Base-by-base conservation (phyloP, 2,329 filamentous ascomycete genomes). In the Incumbomyces delicatus region DNA sequence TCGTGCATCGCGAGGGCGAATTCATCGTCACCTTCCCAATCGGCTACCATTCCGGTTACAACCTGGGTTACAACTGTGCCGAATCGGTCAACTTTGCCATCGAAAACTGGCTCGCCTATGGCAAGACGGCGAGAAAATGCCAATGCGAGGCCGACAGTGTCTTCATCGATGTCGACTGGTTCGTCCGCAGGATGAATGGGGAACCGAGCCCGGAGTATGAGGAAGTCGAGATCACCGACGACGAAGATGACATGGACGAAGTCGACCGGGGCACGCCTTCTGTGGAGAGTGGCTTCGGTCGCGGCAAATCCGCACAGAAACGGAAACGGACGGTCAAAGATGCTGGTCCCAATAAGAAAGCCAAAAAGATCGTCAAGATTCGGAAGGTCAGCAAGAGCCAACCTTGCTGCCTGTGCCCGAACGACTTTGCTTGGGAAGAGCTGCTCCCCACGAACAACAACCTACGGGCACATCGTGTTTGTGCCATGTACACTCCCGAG, bases 21-120 rank as follows among this genome's bases (percentile, higher is more conserved):
- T 98, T 98, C 54, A 88, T 98, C 51, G 94, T 98, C 54, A 98
- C 92, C 0, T 98, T 95, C 62, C 92, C 92, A 0, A 98, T 96
- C 59, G 92, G 92, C 17, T 98, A 98, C 63, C 92, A 98, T 62
- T 98, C 92, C 4, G 92, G 92, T 3, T 98, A 94, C 65, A 98
- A 98, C 58, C 72, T 98, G 32, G 92, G 94, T 13, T 98, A 98
- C 70, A 98, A 98, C 63, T 98, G 92, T 66, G 92, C 92, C 22
- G 92, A 98, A 63, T 95, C 92, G 6, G 92, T 98, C 68, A 98
- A 98, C 63, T 98, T 98, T 64, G 92, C 90, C 4, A 81, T 94
- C 7, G 89, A 95, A 56, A 84, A 87, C 27, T 98, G 92, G 92
- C 70, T 98, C 38, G 84, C 94, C 42, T 95, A 92, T 72, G 92